These are phyloP conservation scores for Cephalotrichum gorgonifer DNA, from an alignment of 2,329 filamentous ascomycete species.

Conservation along the genomic window DNA sequence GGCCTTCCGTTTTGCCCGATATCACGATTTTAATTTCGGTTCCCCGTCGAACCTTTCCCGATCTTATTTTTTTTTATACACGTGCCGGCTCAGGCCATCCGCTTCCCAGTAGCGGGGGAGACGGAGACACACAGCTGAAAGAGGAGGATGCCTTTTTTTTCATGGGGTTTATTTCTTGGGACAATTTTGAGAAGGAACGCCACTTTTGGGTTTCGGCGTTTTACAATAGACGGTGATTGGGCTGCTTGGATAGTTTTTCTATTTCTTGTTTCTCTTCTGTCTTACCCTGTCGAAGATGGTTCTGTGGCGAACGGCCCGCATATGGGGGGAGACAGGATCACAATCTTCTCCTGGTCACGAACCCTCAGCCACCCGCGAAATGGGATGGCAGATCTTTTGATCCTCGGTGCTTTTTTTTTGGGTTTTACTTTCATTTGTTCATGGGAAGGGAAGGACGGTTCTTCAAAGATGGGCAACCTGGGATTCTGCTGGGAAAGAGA, in stretches of 20 bases:
- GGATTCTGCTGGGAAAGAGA: not conserved
- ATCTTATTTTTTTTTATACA: slow-evolving; percentile 16
- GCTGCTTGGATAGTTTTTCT: not conserved
- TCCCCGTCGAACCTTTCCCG: not conserved
- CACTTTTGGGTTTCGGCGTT: not conserved
- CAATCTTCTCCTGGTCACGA: too few relatives aligned
- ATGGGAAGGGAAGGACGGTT: not conserved
- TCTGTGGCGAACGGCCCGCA: too few relatives aligned
- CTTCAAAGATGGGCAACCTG: not conserved
- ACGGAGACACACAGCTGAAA: slow-evolving; percentile 5
- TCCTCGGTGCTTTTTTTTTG: not conserved
- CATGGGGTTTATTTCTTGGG: slow-evolving; percentile 3
- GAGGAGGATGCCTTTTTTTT: slow-evolving; percentile 11
- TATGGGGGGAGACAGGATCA: too few relatives aligned
- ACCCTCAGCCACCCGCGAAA: too few relatives aligned
- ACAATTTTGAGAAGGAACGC: not conserved
- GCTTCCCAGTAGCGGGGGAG: slow-evolving; percentile 25
- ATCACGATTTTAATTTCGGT: slow-evolving; percentile 22
- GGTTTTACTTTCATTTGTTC: slow-evolving; percentile 1
- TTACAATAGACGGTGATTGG: not conserved
- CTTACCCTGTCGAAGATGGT: not conserved
- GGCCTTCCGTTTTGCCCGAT: slow-evolving; percentile 14
- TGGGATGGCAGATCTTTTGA: not conserved
- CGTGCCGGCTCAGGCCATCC: slow-evolving; percentile 24
- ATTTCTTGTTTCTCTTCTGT: slow-evolving; percentile 3